Base-by-base conservation (phyloP, 83 land plant species). In the Thuja plicata region DNA sequence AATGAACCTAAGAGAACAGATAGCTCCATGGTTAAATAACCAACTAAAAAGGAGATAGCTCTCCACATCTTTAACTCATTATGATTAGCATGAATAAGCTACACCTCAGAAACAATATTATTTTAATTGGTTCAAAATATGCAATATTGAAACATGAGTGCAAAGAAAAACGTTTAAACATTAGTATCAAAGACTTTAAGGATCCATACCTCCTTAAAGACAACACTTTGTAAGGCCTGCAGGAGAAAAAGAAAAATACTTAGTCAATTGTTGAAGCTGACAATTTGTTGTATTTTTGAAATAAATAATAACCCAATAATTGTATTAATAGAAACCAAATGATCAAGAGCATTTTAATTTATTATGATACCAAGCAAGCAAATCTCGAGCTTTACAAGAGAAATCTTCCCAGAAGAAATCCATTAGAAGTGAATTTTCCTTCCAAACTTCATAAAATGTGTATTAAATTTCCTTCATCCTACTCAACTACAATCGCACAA, bases 201-300 rank as follows among this genome's bases (percentile, higher is more conserved):
- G 15, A 12, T 46, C 32, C 55, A 41, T 46, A 96, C 98, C 95
- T 95, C 96, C 87, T 94, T 97, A 74, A 95, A 97, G 82, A 97
- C 91, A 78, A 97, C 97, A 90, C 98, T 97, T 84, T 97, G 96
- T 90, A 95, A 90, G 34, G 98, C 95, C 97, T 96, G 97, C 93
- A 92, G 43, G 86, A 35, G 32, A 17, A 89, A 79, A 52, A 34
- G 32, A 88, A 89, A 15, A 76, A 5, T 88, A 62, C 35, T 77
- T 45, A 32, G 74, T 57, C 8, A 78, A n/a, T 74, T 60, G 8
- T 45, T 38, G 21, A 80, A 86, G 38, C n/a, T 74, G 12, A 45
- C n/a, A 13, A 43, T 82, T 82, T 82, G 50, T 74, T 74, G 37
- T 32, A 74, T 74, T 74, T 74, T 2, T 1, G 4, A 3, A 74